phyloP scores from a whole-genome alignment of 805 yeast genomes.

The Kodamaea kaohsiungensis region DNA sequence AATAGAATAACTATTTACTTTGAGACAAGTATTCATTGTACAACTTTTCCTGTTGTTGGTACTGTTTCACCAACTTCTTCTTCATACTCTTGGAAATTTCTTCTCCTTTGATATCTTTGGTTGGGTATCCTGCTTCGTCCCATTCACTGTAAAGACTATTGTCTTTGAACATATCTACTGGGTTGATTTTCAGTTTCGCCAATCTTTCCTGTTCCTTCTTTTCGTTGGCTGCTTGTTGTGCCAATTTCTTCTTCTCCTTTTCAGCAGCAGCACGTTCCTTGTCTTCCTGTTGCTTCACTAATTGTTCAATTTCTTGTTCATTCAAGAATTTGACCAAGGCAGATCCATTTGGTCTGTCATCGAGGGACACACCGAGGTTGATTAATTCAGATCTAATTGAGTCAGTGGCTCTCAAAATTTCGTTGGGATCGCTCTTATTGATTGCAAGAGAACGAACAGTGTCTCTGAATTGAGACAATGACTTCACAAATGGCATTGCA shows the following conservation, averaged over 20 bases:
- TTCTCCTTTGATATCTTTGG: slow-evolving; percentile 72
- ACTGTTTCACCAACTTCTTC: slow-evolving; percentile 79
- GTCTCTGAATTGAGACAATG: slow-evolving; percentile 79
- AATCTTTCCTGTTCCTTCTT: slow-evolving; percentile 62
- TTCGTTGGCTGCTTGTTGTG: slow-evolving; percentile 50
- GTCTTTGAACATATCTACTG: slow-evolving; percentile 72
- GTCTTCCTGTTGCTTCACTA: slow-evolving; percentile 59
- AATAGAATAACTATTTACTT: neutral
- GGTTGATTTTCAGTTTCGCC: slow-evolving; percentile 68
- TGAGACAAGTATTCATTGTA: slow-evolving; percentile 58
- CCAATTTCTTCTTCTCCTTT: slow-evolving; percentile 59
- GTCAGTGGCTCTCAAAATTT: slow-evolving; percentile 71
- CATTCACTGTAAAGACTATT: slow-evolving; percentile 61
- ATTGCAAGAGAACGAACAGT: slow-evolving; percentile 75
- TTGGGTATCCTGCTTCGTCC: slow-evolving; percentile 86
- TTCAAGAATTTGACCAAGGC: slow-evolving; percentile 83
- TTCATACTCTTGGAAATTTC: slow-evolving; percentile 81
- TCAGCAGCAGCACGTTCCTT: slow-evolving; percentile 57
- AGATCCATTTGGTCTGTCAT: slow-evolving; percentile 81
- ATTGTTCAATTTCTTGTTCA: slow-evolving; percentile 65
- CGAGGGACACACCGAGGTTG: slow-evolving; percentile 78
- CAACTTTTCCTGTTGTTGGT: slow-evolving; percentile 79
- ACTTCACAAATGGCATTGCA: slow-evolving; percentile 78
- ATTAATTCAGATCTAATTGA: slow-evolving; percentile 69
- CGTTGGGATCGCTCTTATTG: slow-evolving; percentile 48